These are phyloP conservation scores for Talaromyces verruculosus DNA, from an alignment of 2,329 filamentous ascomycete species.

Conservation along the genomic window DNA sequence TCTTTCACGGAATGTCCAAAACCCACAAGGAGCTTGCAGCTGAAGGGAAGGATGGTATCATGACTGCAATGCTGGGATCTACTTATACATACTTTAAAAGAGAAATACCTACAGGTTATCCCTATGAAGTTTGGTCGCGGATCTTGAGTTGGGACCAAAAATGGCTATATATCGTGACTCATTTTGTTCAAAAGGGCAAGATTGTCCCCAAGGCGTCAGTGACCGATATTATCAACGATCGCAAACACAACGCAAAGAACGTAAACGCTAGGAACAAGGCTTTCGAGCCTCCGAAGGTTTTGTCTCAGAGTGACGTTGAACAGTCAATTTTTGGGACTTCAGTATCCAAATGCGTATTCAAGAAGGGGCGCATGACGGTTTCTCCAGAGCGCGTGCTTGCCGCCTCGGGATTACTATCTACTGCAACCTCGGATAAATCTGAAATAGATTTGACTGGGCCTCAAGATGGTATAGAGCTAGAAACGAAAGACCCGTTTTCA, in stretches of 20 bases:
- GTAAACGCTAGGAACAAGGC: not conserved
- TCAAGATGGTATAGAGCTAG: not conserved
- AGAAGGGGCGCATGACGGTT: constrained; percentile 26
- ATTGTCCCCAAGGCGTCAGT: constrained; percentile 17
- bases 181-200: constrained; percentile 27
- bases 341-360: constrained; percentile 23
- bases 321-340: constrained; percentile 16
- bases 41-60: constrained; percentile 16
- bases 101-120: constrained; percentile 27
- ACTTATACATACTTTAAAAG: constrained; percentile 25
- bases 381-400: constrained; percentile 25
- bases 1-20: constrained; percentile 19
- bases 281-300: not conserved
- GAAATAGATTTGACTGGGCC: constrained; percentile 1
- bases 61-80: constrained; percentile 25
- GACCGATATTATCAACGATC: not conserved
- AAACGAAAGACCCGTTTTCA: not conserved
- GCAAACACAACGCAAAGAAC: not conserved
- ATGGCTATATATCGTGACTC: constrained; percentile 33
- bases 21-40: constrained; percentile 10
- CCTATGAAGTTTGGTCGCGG: constrained; percentile 29
- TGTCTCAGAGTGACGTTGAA: constrained; percentile 10
- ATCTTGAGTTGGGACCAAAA: constrained; percentile 33
- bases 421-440: not conserved
- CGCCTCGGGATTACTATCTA: constrained; percentile 15